Conservation (phyloP, 306 rosid genomes). For the Citrullus mucosospermus region DNA sequence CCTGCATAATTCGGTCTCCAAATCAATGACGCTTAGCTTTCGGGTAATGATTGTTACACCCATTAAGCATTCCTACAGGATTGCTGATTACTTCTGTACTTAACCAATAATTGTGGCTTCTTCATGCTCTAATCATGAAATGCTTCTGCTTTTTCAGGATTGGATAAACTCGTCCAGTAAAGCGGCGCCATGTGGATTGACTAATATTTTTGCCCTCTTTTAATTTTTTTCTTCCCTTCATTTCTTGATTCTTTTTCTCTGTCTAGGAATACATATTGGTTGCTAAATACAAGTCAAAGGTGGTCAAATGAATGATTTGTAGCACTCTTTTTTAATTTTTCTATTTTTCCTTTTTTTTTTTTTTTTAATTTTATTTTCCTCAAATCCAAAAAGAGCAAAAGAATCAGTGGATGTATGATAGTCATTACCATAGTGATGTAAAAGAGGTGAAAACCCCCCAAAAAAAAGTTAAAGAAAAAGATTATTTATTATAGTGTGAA, state of each 20-base stretch:
- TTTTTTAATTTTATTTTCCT: conserved; percentile 8
- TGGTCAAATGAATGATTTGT: conserved; percentile 47
- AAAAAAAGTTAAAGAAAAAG: conserved; percentile 9
- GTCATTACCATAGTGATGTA: conserved; percentile 24
- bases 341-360: background rate
- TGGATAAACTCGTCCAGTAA: conserved; percentile 2
- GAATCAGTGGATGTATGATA: conserved; percentile 19
- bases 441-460: conserved; percentile 8
- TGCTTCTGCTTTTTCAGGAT: conserved; percentile 42
- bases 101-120: conserved; percentile 8
- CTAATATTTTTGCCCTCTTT: conserved; percentile 23
- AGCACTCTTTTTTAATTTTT: conserved; percentile 1
- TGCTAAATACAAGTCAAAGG: conserved; percentile 45
- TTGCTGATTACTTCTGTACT: conserved; percentile 10
- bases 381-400: conserved; percentile 24
- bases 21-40: conserved; percentile 34
- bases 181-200: conserved; percentile 28
- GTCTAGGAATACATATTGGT: conserved; percentile 28
- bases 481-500: conserved; percentile 13
- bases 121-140: conserved; percentile 27
- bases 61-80: background rate
- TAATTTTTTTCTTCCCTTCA: conserved; percentile 9
- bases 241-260: conserved; percentile 69
- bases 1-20: conserved; percentile 34
- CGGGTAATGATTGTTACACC: conserved; percentile 19